Percentiles rank a stretch among this genome's conserved stretches.
Conservation (phyloP, 495 filamentous ascomycete species). For the Podospora australis region DNA sequence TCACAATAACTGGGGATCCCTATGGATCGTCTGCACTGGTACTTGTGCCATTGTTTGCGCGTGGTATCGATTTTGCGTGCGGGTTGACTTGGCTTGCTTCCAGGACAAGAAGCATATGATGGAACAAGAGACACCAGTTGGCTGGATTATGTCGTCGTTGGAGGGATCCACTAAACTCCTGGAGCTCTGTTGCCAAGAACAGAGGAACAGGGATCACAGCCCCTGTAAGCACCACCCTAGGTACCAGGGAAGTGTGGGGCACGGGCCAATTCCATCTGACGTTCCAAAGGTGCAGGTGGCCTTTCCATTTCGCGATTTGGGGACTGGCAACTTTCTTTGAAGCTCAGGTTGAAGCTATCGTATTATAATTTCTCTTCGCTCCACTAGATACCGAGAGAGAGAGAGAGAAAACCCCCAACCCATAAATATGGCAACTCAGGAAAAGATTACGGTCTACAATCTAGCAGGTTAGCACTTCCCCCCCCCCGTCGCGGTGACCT, state of each 20-base stretch:
- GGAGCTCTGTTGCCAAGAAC: conserved; percentile 8
- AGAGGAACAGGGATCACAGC: not conserved
- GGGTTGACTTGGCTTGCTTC: no score
- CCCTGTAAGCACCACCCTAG: not conserved
- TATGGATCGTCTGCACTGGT: conserved; percentile 86
- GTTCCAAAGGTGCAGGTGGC: conserved; percentile 16
- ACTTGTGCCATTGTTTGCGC: conserved; percentile 68
- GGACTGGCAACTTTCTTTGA: not conserved
- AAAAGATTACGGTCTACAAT: conserved; percentile 63
- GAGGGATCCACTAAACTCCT: conserved; percentile 1
- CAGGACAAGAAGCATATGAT: no score
- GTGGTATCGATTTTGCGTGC: no score
- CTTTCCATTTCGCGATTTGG: conserved; percentile 12
- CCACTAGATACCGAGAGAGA: not conserved
- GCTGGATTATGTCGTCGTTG: conserved; percentile 10
- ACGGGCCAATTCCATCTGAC: conserved; percentile 8
- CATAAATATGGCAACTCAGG: conserved; percentile 33
- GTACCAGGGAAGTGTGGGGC: not conserved
- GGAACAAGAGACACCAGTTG: no score
- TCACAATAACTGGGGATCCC: conserved; percentile 98
- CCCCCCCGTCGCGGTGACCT: not conserved
- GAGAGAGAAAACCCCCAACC: no score
- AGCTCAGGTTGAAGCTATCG: not conserved
- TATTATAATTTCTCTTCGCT: not conserved
- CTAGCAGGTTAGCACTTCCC: conserved; percentile 49